Conservation (phyloP, 2,329 filamentous ascomycete species). For the Fusarium stilboides region DNA sequence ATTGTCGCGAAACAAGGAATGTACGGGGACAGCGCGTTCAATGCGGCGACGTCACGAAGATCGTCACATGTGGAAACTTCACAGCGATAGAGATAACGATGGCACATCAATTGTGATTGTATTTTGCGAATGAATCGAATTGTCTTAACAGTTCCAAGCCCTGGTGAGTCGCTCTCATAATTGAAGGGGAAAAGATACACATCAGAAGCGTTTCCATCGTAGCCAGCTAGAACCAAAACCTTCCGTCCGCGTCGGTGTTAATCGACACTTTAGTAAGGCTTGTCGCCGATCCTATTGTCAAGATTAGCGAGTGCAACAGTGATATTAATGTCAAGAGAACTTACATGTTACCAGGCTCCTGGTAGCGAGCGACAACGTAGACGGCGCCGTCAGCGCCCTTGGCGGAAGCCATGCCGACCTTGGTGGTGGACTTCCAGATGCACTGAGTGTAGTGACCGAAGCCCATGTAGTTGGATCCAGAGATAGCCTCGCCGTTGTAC, state of each 20-base stretch:
- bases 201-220: slow-evolving; percentile 25
- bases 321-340: neutral
- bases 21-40: no score
- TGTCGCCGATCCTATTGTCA: slow-evolving; percentile 37
- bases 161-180: slow-evolving; percentile 35
- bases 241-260: slow-evolving; percentile 4
- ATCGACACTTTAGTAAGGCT: slow-evolving; percentile 38
- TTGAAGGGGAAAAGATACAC: slow-evolving; percentile 33
- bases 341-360: slow-evolving; percentile 48
- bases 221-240: slow-evolving; percentile 23
- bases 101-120: slow-evolving; percentile 18
- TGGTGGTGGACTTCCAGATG: slow-evolving; percentile 47
- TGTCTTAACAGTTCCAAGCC: slow-evolving; percentile 31
- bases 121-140: slow-evolving; percentile 36
- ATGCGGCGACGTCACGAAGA: no score
- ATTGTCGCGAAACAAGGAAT: no score
- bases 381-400: slow-evolving; percentile 32
- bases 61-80: no score
- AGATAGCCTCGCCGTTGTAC: slow-evolving; percentile 44
- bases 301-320: slow-evolving; percentile 27
- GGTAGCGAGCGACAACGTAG: slow-evolving; percentile 48
- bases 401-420: slow-evolving; percentile 46
- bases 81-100: no score
- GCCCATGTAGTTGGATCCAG: slow-evolving; percentile 38
- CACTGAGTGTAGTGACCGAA: slow-evolving; percentile 50